A percentile compares a stretch with the other conserved stretches of the same genome.
Evolutionary conservation across 371 early-diverging fungal genomes (phyloP).

Genomic region (Conidiobolus incongruus): DNA sequence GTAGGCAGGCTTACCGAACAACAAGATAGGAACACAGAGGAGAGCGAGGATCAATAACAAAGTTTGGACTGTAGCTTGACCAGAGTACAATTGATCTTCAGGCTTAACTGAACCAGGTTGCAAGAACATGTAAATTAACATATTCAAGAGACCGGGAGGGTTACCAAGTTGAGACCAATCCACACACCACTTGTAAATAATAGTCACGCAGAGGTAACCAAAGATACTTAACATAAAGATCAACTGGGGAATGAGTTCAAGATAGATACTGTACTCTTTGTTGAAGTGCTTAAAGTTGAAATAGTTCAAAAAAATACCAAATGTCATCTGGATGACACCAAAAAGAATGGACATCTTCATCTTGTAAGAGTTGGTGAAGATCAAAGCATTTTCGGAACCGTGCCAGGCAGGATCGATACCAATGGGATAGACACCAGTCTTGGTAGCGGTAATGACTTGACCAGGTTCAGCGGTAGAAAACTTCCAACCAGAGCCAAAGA

Average conservation of each 20-base stretch:
- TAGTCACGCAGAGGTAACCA: constrained; percentile 87
- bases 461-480: constrained; percentile 24
- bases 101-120: constrained; percentile 72
- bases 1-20: constrained; percentile 84
- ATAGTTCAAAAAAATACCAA: constrained; percentile 83
- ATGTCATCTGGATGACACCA: constrained; percentile 96
- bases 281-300: constrained; percentile 80
- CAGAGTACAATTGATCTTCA: constrained; percentile 50
- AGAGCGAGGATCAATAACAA: constrained; percentile 68
- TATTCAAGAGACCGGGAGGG: constrained; percentile 91
- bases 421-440: constrained; percentile 32
- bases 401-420: constrained; percentile 90
- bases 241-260: constrained; percentile 88
- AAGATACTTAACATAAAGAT: constrained; percentile 83
- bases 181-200: constrained; percentile 91
- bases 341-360: constrained; percentile 98
- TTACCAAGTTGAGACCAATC: constrained; percentile 57
- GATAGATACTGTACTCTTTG: constrained; percentile 54
- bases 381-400: constrained; percentile 69
- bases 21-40: constrained; percentile 96
- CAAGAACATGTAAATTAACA: constrained; percentile 98
- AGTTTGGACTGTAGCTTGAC: constrained; percentile 77
- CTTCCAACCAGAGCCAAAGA: constrained; percentile 61
- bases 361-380: constrained; percentile 98
- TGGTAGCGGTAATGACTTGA: constrained; percentile 14